Percentiles rank a stretch among this genome's conserved stretches.
Evolutionary conservation across 202 grass and related monocot genomes (phyloP).

Genomic region (Bolboschoenoplectus hybrid): DNA sequence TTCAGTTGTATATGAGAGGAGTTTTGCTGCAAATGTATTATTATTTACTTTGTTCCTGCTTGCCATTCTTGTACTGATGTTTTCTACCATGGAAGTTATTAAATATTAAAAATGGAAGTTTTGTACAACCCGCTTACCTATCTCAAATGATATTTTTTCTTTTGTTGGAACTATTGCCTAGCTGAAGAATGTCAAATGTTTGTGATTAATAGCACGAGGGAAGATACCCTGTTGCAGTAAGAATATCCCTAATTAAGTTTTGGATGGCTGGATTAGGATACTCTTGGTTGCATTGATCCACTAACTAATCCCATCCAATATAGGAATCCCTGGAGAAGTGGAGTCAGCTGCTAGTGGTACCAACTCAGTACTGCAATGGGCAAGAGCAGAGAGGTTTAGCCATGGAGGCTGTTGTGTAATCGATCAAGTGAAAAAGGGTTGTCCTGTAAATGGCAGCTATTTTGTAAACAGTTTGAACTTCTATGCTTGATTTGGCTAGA

Average conservation of each 20-base stretch:
- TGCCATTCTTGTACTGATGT: neutral
- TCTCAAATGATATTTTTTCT: neutral
- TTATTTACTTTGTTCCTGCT: neutral
- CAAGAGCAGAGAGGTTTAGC: no score
- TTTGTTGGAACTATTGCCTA: neutral
- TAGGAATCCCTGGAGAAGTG: neutral
- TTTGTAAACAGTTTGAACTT: neutral
- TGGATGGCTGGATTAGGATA: neutral
- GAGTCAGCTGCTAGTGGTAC: neutral
- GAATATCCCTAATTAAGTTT: neutral
- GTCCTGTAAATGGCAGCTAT: neutral
- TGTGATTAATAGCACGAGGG: neutral
- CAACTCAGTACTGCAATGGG: neutral
- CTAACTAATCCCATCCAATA: no score
- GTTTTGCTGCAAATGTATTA: neutral
- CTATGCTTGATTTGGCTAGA: no score
- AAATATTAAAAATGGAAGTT: neutral
- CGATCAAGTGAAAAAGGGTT: neutral
- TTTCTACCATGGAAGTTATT: constrained; percentile 17
- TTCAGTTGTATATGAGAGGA: constrained; percentile 5
- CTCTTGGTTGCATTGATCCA: no score
- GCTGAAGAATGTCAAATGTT: neutral
- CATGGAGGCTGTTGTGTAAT: neutral
- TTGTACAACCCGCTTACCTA: neutral
- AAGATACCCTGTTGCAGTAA: neutral